Conservation (phyloP, 306 rosid genomes). For the Lathyrus tuberosus region DNA sequence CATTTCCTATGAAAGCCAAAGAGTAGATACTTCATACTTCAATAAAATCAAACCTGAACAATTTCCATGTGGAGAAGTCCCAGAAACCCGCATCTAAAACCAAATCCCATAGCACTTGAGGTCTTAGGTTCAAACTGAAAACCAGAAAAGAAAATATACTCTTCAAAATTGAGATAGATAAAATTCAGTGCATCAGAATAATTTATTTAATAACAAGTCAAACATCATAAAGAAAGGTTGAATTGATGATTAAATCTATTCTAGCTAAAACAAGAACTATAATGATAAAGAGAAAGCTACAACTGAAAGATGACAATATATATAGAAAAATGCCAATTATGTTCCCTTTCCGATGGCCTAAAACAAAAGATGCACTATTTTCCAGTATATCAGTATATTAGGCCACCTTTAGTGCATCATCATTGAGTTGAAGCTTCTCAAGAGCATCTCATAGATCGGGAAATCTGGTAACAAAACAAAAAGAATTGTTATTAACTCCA, state of each 20-base stretch:
- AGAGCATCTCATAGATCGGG: no score
- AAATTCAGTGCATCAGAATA: conserved; percentile 31
- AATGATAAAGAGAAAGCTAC: conserved; percentile 14
- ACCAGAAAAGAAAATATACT: conserved; percentile 34
- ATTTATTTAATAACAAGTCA: conserved; percentile 34
- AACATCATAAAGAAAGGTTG: conserved; percentile 17
- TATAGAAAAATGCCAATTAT: conserved; percentile 18
- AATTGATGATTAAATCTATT: conserved; percentile 6
- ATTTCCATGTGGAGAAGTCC: no score
- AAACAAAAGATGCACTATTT: conserved; percentile 33
- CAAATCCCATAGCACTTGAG: no score
- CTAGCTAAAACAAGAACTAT: conserved; percentile 18
- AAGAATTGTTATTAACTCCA: no score
- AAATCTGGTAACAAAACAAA: no score
- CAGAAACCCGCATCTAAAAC: no score
- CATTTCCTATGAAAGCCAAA: no score
- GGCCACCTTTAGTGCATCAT: no score
- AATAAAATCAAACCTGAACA: no score
- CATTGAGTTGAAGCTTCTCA: no score
- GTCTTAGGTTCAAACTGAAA: conserved; percentile 92
- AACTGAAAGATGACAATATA: conserved; percentile 22
- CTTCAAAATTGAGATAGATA: conserved; percentile 16
- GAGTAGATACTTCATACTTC: no score
- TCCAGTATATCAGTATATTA: conserved; percentile 33
- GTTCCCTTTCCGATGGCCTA: conserved; percentile 16